These are phyloP conservation scores for Globisporangium emineosum DNA, from an alignment of 352 stramenopile genomes.

Conservation along the genomic window DNA sequence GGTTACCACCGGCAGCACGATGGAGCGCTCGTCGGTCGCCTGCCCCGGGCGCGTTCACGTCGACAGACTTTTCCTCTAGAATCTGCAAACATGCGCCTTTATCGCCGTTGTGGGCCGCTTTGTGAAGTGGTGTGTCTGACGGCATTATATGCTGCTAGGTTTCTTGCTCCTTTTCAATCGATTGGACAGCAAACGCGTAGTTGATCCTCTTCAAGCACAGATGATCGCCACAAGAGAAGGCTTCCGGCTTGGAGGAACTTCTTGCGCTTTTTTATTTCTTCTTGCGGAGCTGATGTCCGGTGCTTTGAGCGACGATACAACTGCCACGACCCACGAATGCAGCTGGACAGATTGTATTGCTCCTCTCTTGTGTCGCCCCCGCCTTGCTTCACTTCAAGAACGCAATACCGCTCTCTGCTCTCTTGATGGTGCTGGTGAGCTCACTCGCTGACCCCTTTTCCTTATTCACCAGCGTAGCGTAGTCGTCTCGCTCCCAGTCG, in stretches of 20 bases:
- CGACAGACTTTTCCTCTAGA: slow-evolving; percentile 84
- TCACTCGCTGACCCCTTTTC: not conserved
- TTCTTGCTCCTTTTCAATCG: not conserved
- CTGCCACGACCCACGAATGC: not conserved
- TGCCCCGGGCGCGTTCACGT: slow-evolving; percentile 85
- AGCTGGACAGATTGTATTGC: not conserved
- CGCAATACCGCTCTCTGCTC: not conserved
- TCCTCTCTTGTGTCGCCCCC: not conserved
- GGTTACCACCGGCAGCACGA: slow-evolving; percentile 85
- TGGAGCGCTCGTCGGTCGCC: slow-evolving; percentile 86
- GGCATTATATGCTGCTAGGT: slow-evolving; percentile 45
- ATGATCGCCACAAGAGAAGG: not conserved
- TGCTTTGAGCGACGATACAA: not conserved
- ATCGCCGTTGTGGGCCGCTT: slow-evolving; percentile 89
- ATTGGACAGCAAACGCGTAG: not conserved
- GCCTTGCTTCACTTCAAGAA: slow-evolving; percentile 8
- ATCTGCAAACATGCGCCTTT: slow-evolving; percentile 86
- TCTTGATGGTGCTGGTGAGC: not conserved
- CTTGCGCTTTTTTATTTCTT: not conserved
- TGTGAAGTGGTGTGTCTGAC: slow-evolving; percentile 88
- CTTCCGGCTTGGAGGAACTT: not conserved
- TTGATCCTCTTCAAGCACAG: not conserved
- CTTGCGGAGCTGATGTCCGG: not conserved
- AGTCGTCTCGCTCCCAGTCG: too few species aligned
- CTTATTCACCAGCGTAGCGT: not conserved